A percentile compares a stretch with the other conserved stretches of the same genome.
phyloP scores from a whole-genome alignment of 805 yeast genomes.

The Sugiyamaella lignohabitans region DNA sequence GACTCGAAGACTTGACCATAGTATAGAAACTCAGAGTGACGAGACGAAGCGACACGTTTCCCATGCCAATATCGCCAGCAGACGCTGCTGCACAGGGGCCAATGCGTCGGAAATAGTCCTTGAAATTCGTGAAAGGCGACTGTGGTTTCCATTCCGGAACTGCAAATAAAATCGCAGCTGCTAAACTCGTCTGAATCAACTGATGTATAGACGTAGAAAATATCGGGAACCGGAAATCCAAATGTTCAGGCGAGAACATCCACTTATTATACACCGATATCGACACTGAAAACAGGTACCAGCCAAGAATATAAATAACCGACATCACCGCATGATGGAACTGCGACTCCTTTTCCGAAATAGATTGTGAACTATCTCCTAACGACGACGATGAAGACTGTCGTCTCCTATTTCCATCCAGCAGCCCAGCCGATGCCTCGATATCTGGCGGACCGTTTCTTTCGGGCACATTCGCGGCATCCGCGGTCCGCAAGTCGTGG shows the following conservation, averaged over 20 bases:
- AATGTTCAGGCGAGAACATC: constrained; percentile 80
- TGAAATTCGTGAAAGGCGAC: constrained; percentile 10
- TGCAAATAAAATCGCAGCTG: constrained; percentile 26
- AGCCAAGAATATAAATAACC: constrained; percentile 19
- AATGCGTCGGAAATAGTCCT: constrained; percentile 42
- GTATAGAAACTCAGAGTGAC: constrained; percentile 83
- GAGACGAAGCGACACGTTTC: constrained; percentile 73
- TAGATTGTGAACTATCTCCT: constrained; percentile 5
- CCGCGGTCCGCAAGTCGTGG: too few relatives aligned
- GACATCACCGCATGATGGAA: constrained; percentile 11
- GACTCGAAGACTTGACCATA: constrained; percentile 83
- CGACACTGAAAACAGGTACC: constrained; percentile 35
- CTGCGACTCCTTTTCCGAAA: neutral
- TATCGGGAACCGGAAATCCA: constrained; percentile 78
- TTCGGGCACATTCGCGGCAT: too few relatives aligned
- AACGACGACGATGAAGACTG: neutral
- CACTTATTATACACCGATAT: constrained; percentile 72
- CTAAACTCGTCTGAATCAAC: constrained; percentile 51
- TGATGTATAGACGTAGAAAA: constrained; percentile 84
- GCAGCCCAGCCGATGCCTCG: too few relatives aligned
- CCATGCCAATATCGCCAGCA: constrained; percentile 90
- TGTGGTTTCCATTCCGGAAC: constrained; percentile 12
- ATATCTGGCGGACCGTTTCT: too few relatives aligned
- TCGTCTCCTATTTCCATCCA: neutral
- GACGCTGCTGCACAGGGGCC: constrained; percentile 83